Evolutionary conservation across 176 grass and related monocot species (phyloP).

Genomic region (Bonia amplexicaulis): DNA sequence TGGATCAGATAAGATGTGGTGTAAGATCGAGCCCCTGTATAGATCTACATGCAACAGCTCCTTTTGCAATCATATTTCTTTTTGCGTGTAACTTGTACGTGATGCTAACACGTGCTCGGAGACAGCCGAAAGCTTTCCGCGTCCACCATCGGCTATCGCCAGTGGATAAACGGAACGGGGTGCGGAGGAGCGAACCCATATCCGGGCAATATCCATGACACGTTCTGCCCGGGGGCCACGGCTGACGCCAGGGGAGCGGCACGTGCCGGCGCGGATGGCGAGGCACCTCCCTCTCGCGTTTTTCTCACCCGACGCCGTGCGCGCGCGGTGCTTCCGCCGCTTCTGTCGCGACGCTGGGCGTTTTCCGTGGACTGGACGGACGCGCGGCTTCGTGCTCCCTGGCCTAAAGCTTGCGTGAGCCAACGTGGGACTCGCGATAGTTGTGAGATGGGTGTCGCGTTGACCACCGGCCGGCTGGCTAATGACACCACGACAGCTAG

Average conservation of each 20-base stretch:
- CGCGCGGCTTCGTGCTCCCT: background rate
- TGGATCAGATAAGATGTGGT: background rate
- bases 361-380: background rate
- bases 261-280: background rate
- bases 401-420: background rate
- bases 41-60: no score
- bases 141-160: no score
- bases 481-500: background rate
- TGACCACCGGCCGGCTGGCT: background rate
- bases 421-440: background rate
- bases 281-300: background rate
- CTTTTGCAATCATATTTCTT: no score
- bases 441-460: background rate
- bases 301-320: background rate
- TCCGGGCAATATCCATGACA: conserved; percentile 6
- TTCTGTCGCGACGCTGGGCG: background rate
- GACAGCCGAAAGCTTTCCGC: background rate
- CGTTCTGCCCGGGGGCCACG: background rate
- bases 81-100: background rate
- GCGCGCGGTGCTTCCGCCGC: background rate
- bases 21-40: background rate
- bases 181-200: background rate
- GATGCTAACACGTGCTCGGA: background rate
- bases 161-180: background rate
- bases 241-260: background rate